Evolutionary conservation across 768 basidiomycete species (phyloP).

Genomic region (Suillus alpinus): DNA sequence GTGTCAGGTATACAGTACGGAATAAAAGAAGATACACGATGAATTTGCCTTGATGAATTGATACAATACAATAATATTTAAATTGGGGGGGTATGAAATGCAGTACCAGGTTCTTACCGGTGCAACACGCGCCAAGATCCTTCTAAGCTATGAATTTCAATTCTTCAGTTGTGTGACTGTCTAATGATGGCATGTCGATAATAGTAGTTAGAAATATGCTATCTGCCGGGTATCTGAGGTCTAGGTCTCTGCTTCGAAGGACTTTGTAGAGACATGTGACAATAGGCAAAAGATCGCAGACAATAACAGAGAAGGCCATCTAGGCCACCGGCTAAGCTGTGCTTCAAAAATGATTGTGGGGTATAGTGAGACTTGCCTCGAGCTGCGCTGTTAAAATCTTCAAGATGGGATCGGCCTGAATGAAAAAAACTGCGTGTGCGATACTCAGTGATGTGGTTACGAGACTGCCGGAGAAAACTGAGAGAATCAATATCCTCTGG

Average conservation of each 20-base stretch:
- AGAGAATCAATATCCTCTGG: slow-evolving; percentile 7
- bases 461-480: slow-evolving; percentile 10
- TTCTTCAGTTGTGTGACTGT: neutral
- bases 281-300: slow-evolving; percentile 17
- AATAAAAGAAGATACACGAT: neutral
- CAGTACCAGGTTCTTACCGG: too few species aligned
- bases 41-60: neutral
- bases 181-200: neutral
- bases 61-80: neutral
- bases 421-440: slow-evolving; percentile 7
- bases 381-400: slow-evolving; percentile 10
- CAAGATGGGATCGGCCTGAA: slow-evolving; percentile 2
- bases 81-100: neutral
- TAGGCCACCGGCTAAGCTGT: slow-evolving; percentile 3
- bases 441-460: slow-evolving; percentile 8
- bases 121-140: neutral
- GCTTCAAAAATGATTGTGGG: neutral
- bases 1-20: neutral
- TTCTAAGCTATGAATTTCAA: neutral
- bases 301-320: slow-evolving; percentile 14
- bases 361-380: slow-evolving; percentile 10
- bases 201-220: slow-evolving; percentile 9
- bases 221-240: neutral
- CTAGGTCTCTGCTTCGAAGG: slow-evolving; percentile 6
- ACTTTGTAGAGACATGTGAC: slow-evolving; percentile 13